Evolutionary conservation across 306 rosid species (phyloP).

Genomic region (Echinosophora koreensis): DNA sequence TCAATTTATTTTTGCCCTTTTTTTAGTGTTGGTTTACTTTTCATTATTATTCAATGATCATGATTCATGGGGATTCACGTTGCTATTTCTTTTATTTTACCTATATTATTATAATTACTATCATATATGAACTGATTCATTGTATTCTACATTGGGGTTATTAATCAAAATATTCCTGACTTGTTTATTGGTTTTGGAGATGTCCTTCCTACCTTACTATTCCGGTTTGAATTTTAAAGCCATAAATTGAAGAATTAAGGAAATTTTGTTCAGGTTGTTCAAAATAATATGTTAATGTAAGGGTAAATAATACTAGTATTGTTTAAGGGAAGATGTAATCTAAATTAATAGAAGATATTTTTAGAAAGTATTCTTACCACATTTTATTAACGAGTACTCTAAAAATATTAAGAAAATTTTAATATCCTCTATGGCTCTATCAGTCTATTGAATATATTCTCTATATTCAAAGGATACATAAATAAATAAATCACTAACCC

Average conservation of each 20-base stretch:
- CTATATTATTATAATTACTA: too few relatives aligned
- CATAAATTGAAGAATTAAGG: background rate
- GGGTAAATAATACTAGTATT: background rate
- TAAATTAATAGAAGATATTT: background rate
- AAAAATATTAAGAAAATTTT: background rate
- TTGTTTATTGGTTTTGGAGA: background rate
- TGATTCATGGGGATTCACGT: background rate
- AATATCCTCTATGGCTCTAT: background rate
- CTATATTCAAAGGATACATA: background rate
- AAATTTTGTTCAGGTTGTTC: background rate
- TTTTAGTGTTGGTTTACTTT: too few relatives aligned
- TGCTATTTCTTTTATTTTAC: background rate
- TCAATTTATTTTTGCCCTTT: background rate
- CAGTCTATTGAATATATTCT: background rate
- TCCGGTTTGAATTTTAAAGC: background rate
- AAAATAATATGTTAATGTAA: background rate
- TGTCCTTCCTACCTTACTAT: too few relatives aligned
- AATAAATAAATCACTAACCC: constrained; percentile 1
- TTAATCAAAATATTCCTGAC: background rate
- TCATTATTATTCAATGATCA: background rate
- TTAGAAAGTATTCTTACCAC: too few relatives aligned
- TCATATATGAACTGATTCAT: background rate
- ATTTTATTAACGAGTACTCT: too few relatives aligned
- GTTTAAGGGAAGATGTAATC: background rate
- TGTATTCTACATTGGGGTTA: background rate